Percentiles rank a stretch among this genome's conserved stretches.
phyloP scores from a whole-genome alignment of 2,329 filamentous ascomycete genomes.

The Orbilia ellipsospora region DNA sequence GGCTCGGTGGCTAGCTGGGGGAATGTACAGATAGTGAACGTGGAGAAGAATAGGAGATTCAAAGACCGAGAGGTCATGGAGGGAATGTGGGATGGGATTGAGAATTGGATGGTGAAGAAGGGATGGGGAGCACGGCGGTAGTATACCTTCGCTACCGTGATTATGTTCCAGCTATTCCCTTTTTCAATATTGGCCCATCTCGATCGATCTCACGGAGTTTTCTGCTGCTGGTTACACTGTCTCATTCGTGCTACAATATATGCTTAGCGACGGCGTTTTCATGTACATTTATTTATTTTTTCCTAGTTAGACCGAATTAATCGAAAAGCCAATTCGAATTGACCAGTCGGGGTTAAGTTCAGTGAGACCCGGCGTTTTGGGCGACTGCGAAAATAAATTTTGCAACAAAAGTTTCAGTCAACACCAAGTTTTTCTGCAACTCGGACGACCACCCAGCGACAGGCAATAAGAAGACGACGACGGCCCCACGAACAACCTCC shows the following conservation, averaged over 20 bases:
- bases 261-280: conserved; percentile 54
- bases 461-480: conserved; percentile 1
- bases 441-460: conserved; percentile 1
- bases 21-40: conserved; percentile 78
- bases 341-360: neutral
- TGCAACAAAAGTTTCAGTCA: conserved; percentile 49
- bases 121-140: conserved; percentile 71
- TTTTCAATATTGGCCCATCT: neutral
- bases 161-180: neutral
- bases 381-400: conserved; percentile 43
- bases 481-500: neutral
- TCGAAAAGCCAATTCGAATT: neutral
- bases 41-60: conserved; percentile 91
- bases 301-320: neutral
- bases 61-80: conserved; percentile 93
- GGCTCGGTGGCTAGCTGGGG: conserved; percentile 85
- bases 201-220: conserved; percentile 19
- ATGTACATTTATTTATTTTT: too few species aligned
- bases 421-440: conserved; percentile 26
- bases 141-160: neutral
- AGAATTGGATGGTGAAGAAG: conserved; percentile 84
- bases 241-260: neutral
- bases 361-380: conserved; percentile 38
- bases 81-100: conserved; percentile 88
- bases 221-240: conserved; percentile 15